A percentile compares a stretch with the other conserved stretches of the same genome.
phyloP scores from a whole-genome alignment of 2,329 filamentous ascomycete genomes.

The Cercospora sp. region DNA sequence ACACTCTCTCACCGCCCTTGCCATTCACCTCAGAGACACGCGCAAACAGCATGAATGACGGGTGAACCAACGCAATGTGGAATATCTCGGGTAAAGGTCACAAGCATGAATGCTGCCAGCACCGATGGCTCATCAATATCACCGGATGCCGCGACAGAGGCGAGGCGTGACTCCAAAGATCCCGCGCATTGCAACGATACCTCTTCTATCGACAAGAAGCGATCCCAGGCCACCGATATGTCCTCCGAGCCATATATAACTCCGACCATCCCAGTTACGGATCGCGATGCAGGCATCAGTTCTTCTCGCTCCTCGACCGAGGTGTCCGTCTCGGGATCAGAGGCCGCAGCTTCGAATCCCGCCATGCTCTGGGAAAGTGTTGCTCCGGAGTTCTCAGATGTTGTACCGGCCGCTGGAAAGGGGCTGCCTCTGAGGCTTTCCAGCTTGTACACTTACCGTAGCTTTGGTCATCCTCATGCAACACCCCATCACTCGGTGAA shows the following conservation, averaged over 20 bases:
- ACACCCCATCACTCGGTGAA: neutral
- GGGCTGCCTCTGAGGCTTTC: conserved; percentile 5
- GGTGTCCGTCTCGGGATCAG: neutral
- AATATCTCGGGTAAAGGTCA: neutral
- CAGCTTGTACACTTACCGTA: conserved; percentile 3
- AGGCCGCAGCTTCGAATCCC: neutral
- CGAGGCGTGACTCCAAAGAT: neutral
- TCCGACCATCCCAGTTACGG: neutral
- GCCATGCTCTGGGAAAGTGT: neutral
- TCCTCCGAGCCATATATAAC: neutral
- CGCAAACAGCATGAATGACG: neutral
- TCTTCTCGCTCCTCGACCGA: neutral
- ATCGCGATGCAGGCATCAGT: too few relatives aligned
- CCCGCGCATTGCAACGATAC: neutral
- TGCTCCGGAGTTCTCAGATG: neutral
- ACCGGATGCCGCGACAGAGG: neutral
- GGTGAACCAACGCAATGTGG: neutral
- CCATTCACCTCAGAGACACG: neutral
- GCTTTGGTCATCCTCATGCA: conserved; percentile 11
- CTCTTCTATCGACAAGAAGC: neutral
- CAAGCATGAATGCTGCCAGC: neutral
- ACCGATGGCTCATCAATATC: neutral
- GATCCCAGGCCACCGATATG: neutral
- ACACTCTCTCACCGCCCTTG: neutral
- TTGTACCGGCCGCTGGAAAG: conserved; percentile 1